These are phyloP conservation scores for Fusarium sororula DNA, from an alignment of 2,329 filamentous ascomycete species.

Conservation along the genomic window DNA sequence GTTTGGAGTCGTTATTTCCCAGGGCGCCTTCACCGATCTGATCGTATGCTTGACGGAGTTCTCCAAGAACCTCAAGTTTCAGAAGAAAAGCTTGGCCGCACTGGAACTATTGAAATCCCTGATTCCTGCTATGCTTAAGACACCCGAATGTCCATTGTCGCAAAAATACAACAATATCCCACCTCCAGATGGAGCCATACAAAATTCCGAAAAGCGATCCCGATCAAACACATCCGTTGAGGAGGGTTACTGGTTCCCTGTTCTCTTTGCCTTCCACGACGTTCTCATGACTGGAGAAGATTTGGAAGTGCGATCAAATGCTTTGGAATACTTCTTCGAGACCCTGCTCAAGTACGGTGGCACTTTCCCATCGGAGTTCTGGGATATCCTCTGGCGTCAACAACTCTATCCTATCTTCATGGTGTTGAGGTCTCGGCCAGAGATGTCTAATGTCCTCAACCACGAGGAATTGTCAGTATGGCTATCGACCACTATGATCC, in stretches of 20 bases:
- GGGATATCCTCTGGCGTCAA: constrained; percentile 98
- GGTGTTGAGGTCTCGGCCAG: constrained; percentile 93
- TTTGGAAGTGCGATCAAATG: constrained; percentile 89
- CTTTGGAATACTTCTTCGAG: constrained; percentile 96
- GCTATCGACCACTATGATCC: constrained; percentile 99
- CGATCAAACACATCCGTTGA: constrained; percentile 87
- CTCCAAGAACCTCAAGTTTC: constrained; percentile 97
- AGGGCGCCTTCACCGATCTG: constrained; percentile 95
- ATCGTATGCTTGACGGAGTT: constrained; percentile 98
- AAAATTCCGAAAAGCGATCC: constrained; percentile 59
- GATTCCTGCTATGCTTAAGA: constrained; percentile 93
- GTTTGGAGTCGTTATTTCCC: constrained; percentile 94
- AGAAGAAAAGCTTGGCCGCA: constrained; percentile 96
- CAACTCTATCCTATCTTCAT: constrained; percentile 98
- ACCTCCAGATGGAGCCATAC: constrained; percentile 55
- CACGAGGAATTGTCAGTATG: constrained; percentile 98
- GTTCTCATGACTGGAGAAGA: constrained; percentile 99
- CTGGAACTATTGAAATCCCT: constrained; percentile 95
- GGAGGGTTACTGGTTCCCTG: constrained; percentile 98
- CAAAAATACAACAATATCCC: constrained; percentile 60
- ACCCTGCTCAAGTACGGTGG: constrained; percentile 89
- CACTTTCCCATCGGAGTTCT: constrained; percentile 92
- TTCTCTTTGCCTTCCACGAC: constrained; percentile 98
- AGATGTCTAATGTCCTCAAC: constrained; percentile 94
- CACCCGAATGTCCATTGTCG: constrained; percentile 92